Base-by-base conservation (phyloP, 257 asterid species). In the Buddleja alternifolia region DNA sequence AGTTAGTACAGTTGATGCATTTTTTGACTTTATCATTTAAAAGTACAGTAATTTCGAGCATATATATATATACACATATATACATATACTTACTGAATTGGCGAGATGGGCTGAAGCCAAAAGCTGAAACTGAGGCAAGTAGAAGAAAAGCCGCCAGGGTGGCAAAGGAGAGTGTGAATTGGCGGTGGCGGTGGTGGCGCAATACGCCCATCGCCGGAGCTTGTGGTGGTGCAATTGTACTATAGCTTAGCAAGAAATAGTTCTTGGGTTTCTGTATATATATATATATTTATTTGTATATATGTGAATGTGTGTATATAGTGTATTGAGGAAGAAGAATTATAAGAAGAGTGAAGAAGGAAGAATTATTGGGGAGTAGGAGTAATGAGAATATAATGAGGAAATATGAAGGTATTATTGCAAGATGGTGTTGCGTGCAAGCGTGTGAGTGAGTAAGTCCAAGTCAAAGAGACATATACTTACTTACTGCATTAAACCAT, bases 141-240 rank as follows among this genome's bases (percentile, higher is more conserved):
- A 86, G 71, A 34, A 89, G 85, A 63, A 86, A 75, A 10, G 85
- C 81, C 3, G 85, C 81, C 3, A 84, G 19, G 48, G 86, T 42
- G 70, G 90, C 85, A 1, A 82, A 44, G 9, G 90, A 82, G 41
- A 81, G 82, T 0, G 81, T 34, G 0, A 63, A 40, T 8, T 70
- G 82, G 63, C 63, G 85, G 70, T 47, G 80, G 50, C 20, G 66
- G 58, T 48, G 73, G 76, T 42, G 75, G 81, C 63, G 48, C 11
- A 55, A 32, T 1, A 46, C 34, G 81, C 69, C 83, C 95, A 88
- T 88, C 75, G 74, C 75, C 75, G 60, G 6, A 9, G 70, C 16
- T 37, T 50, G 67, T 7, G 66, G 66, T 36, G 46, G 77, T 14
- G 44, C 36, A 12, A 3, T 29, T 40, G 8, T 17, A 44, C 12